These are phyloP conservation scores for Trichophyton schoenleinii DNA, from an alignment of 2,329 filamentous ascomycete species.

Conservation along the genomic window DNA sequence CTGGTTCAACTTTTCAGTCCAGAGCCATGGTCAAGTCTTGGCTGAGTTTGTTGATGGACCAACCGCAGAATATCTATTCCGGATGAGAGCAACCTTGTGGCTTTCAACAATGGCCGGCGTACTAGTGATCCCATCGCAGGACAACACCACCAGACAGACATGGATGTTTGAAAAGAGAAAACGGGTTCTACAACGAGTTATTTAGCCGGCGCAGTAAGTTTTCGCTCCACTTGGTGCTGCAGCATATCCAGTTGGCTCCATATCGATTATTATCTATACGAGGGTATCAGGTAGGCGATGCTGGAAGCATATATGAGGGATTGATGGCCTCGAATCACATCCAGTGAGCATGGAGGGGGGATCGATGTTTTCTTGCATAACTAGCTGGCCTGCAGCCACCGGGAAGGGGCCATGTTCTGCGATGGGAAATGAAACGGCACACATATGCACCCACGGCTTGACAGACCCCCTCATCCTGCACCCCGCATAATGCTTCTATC, in stretches of 20 bases:
- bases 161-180: neutral
- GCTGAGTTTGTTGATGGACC: neutral
- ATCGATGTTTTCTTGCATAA: neutral
- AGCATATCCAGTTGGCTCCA: neutral
- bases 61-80: neutral
- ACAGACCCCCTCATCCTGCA: neutral
- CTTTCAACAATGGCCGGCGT: neutral
- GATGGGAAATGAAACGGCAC: neutral
- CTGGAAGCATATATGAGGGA: neutral
- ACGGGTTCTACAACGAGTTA: neutral
- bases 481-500: conserved; percentile 1
- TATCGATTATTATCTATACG: neutral
- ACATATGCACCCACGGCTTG: neutral
- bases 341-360: neutral
- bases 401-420: neutral
- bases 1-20: conserved; percentile 4
- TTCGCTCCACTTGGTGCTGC: neutral
- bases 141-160: neutral
- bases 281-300: neutral
- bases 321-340: neutral
- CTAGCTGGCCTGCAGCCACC: neutral
- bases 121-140: neutral
- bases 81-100: neutral
- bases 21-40: conserved; percentile 4
- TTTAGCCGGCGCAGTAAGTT: neutral